Evolutionary conservation across 257 asterid species (phyloP).

Genomic region (Osmanthus fragrans): DNA sequence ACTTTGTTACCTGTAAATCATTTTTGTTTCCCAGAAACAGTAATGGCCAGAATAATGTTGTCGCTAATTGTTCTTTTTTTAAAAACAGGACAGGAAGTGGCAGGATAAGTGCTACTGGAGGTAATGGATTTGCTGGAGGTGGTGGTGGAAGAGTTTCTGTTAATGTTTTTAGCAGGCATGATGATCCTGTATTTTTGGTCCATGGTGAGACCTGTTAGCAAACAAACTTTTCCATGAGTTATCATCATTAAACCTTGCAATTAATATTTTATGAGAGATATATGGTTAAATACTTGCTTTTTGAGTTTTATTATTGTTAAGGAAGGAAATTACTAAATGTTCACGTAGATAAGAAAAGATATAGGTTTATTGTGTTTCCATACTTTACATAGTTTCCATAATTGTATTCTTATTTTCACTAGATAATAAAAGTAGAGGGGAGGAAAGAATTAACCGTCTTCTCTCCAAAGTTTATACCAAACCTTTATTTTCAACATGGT

Average conservation of each 20-base stretch:
- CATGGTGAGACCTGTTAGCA: slow-evolving; percentile 57
- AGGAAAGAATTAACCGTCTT: no score
- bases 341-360: no score
- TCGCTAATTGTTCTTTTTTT: slow-evolving; percentile 29
- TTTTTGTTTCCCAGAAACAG: slow-evolving; percentile 4
- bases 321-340: no score
- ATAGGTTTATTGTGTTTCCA: no score
- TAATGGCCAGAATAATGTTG: slow-evolving; percentile 24
- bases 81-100: slow-evolving; percentile 83
- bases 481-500: no score
- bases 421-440: no score
- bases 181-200: slow-evolving; percentile 56
- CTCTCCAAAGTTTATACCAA: no score
- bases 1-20: background rate
- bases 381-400: no score
- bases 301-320: background rate
- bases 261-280: background rate
- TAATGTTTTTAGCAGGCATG: slow-evolving; percentile 73
- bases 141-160: slow-evolving; percentile 95
- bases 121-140: slow-evolving; percentile 93
- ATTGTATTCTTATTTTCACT: no score
- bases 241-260: slow-evolving; percentile 18
- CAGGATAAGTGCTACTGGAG: slow-evolving; percentile 77
- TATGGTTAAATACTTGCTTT: background rate
- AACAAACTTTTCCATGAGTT: slow-evolving; percentile 11